Evolutionary conservation across 371 early-diverging fungal species (phyloP), one percentile per base, ranked within the genome.

Genomic region (Zopfochytrium polystomum): DNA sequence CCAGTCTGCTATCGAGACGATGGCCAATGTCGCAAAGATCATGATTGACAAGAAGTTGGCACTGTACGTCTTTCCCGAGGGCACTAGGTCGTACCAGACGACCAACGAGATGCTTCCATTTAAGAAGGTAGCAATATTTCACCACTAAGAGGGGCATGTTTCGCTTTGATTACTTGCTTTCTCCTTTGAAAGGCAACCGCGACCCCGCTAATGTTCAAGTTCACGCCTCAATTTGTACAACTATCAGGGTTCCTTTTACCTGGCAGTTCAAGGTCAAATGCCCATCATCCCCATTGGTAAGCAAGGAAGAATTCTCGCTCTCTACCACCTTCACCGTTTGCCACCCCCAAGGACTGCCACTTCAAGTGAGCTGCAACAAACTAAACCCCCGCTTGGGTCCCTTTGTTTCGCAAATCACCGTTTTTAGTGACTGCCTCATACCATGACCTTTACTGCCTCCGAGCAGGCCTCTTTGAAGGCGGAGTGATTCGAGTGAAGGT

Each of bases 41-140:
- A 85, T 96, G 68, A 83, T 84, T 54, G 79, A 82, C 54, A 84
- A 89, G 63, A 81, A 90, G 69, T 90, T 90, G 60, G 64, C 58
- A 42, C 87, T 95, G 33, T 91, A 86, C 81, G 80, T 95, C 53
- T 95, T 87, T 79, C 93, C 96, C 30, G 97, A 96, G 76, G 97
- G 96, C 49, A 96, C 96, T 7, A 88, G 96, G 32, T 87, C 90
- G 5, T 86, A 83, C 66, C 82, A 85, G 34, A 71, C 79, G 27
- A 84, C 82, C 52, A 80, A 90, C 23, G 76, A 78, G 52, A 63
- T 96, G 61, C 74, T 95, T 49, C 93, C 92, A 0, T 96, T 96
- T 79, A 96, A 96, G 71, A 90, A 91, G 71, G 66, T 66, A 43
- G 13, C 2, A 25, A 20, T 48, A n/a, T n/a, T n/a, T n/a, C n/a